Conservation (phyloP, 345 rosid species). For the Brassica cretica region DNA sequence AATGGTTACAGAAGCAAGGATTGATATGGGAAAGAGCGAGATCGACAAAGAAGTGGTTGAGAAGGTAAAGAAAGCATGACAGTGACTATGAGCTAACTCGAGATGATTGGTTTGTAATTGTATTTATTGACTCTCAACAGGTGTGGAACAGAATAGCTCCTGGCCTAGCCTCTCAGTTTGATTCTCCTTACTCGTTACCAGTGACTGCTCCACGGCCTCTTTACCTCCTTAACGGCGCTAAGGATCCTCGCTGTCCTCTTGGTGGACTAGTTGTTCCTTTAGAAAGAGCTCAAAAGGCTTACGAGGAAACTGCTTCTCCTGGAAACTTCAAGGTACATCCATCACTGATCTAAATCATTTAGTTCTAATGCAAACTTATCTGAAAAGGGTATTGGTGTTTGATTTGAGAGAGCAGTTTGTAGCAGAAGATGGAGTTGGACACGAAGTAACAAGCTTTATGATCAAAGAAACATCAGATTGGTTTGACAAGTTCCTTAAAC, state of each 20-base stretch:
- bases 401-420: constrained; percentile 45
- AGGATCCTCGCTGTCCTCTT: constrained; percentile 81
- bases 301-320: constrained; percentile 40
- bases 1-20: constrained; percentile 60
- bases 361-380: background rate
- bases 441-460: constrained; percentile 66
- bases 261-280: constrained; percentile 59
- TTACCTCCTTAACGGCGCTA: constrained; percentile 63
- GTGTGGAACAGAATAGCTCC: constrained; percentile 96
- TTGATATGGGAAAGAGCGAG: constrained; percentile 59
- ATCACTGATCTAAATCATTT: constrained; percentile 1
- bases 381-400: background rate
- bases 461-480: constrained; percentile 76
- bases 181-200: constrained; percentile 69
- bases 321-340: constrained; percentile 57
- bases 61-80: constrained; percentile 50
- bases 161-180: constrained; percentile 70
- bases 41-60: constrained; percentile 82
- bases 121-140: constrained; percentile 36
- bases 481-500: constrained; percentile 66
- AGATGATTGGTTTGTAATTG: background rate
- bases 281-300: constrained; percentile 49
- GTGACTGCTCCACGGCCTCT: constrained; percentile 73
- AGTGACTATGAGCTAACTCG: background rate
- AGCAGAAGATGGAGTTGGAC: constrained; percentile 70